Conservation (phyloP, 208 protist species). For the Wallacemonas sp. region DNA sequence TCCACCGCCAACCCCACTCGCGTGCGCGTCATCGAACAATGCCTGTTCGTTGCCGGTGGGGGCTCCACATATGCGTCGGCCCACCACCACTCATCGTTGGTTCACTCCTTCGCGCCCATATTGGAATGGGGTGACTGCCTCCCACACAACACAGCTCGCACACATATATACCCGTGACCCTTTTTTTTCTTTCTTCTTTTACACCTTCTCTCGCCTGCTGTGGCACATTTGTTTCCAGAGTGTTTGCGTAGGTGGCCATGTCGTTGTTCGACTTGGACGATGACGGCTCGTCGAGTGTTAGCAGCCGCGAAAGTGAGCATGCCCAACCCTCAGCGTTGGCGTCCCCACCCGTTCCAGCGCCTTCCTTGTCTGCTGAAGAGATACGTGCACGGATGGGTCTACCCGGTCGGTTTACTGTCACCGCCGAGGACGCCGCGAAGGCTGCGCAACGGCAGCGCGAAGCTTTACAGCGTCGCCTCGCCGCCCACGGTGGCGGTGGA, state of each 20-base stretch:
- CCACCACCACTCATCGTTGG: no score
- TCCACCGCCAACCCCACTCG: no score
- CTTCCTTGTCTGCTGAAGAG: slow-evolving; percentile 8
- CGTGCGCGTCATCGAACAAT: no score
- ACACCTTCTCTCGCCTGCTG: no score
- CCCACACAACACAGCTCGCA: background rate
- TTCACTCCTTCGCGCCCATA: no score
- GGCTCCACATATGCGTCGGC: no score
- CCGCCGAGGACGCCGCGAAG: background rate
- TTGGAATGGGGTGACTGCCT: no score
- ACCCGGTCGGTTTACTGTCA: slow-evolving; percentile 4
- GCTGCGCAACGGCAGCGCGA: background rate
- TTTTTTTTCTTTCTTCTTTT: slow-evolving; percentile 12
- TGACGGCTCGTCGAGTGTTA: slow-evolving; percentile 6
- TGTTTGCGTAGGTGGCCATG: slow-evolving; percentile 8
- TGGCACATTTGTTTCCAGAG: background rate
- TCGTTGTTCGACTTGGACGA: slow-evolving; percentile 29
- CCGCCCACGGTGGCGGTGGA: background rate
- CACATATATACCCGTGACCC: background rate
- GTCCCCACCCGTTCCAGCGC: background rate
- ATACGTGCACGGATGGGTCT: slow-evolving; percentile 22
- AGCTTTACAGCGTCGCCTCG: background rate
- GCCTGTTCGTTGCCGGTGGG: no score
- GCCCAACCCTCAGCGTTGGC: background rate
- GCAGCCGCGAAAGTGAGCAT: slow-evolving; percentile 10